Conservation (phyloP, 176 grass and related monocot species). For the Phragmites australis region DNA sequence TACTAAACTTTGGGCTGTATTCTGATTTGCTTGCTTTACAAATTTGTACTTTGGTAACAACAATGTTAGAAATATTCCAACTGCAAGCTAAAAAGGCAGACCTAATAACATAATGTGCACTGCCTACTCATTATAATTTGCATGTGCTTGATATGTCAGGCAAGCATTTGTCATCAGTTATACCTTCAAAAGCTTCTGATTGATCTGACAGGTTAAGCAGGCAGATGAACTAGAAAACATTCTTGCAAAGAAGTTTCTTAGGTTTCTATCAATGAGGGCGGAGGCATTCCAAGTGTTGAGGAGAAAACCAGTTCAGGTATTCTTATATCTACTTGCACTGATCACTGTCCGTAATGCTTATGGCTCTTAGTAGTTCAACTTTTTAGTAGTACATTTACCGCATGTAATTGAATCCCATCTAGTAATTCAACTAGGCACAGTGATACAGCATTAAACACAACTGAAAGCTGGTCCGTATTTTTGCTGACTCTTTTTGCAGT, state of each 20-base stretch:
- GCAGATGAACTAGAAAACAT: constrained; percentile 98
- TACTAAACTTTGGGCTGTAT: neutral
- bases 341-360: neutral
- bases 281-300: constrained; percentile 96
- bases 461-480: neutral
- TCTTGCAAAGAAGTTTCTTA: constrained; percentile 93
- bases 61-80: neutral
- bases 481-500: neutral
- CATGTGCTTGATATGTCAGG: neutral
- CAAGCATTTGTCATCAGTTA: constrained; percentile 8
- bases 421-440: neutral
- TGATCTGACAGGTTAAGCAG: constrained; percentile 77
- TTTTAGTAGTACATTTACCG: neutral
- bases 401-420: neutral
- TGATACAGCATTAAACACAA: neutral
- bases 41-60: neutral
- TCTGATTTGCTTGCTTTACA: neutral
- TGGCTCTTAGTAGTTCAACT: neutral
- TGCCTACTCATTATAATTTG: neutral
- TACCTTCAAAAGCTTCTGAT: constrained; percentile 16
- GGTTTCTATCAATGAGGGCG: constrained; percentile 96
- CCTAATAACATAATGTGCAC: neutral
- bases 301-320: constrained; percentile 97
- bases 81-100: neutral
- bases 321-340: neutral